Evolutionary conservation across 2,329 filamentous ascomycete species (phyloP), one percentile per base, ranked within the genome.

Genomic region (Paecilomyces variotii): DNA sequence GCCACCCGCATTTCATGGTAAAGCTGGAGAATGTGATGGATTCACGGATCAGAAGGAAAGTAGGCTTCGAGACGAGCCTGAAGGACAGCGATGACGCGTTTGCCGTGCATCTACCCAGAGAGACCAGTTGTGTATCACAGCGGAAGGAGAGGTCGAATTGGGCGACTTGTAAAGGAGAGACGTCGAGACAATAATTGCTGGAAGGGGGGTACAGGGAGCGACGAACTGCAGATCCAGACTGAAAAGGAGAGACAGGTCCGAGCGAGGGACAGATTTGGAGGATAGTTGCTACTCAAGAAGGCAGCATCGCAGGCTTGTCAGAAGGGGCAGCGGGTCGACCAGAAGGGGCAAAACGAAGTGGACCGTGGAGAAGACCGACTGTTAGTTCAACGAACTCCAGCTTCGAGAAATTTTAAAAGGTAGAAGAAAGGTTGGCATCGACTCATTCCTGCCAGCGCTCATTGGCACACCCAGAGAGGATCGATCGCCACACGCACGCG

Each of bases 1-100:
- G 69, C 56, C 66, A 26, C 56, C 65, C 64, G 52, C 68, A 64
- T 67, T 66, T 71, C 72, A 74, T 74, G 25, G 56, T 69, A 52
- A 26, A 52, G 27, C 19, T 4, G 24, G 27, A 28, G 25, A 14
- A 24, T 3, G 50, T 26, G 50, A 52, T 19, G 12, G 14, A 19
- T 7, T 45, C 1, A 19, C 14, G 14, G 35, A 45, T 45, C 39
- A 6, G 5, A 14, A 45, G n/a, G n/a, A 19, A 14, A 45, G n/a
- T 14, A 45, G 39, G 50, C 24, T 28, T 52, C 24, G 25, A 28
- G 50, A 28, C 27, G n/a, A 52, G 50, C 50, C 50, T 52, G 14
- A n/a, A 4, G 39, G 4, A 45, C n/a, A 45, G 19, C 39, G 5
- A 6, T 45, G 39, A 45, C 39, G n/a, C 39, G 19, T 45, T 45